Evolutionary conservation across 1,139 yeast genomes (phyloP), one percentile per base, ranked within the genome.

Genomic region (Yamadazyma friedrichii): DNA sequence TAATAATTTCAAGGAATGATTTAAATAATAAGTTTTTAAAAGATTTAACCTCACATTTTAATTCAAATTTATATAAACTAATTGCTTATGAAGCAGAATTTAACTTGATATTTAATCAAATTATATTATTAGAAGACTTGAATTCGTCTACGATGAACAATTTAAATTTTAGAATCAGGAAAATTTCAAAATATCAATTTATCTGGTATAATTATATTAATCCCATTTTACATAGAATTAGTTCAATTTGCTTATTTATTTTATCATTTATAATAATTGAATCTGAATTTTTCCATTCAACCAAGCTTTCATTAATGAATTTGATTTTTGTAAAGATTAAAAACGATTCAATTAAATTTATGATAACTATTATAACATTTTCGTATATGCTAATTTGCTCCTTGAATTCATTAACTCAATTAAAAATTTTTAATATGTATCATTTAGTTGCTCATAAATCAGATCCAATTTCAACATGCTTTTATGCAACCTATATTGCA

Each of bases 401-500:
- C 1, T 70, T 86, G 52, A 71, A 76, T 38, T 81, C 93, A 27
- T 69, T 88, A 44, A 78, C 91, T 9, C 75, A 79, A 42, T 70
- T 87, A 45, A 80, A 83, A 48, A 65, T 88, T 10, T 88, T 88
- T 70, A 84, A 84, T 56, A 74, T 83, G 61, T 88, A 87, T 56
- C 91, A 86, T 47, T 69, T 88, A 49, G 91, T 86, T 28, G 65
- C 74, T 2, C 76, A 72, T 28, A 76, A 82, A 42, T 82, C 93
- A 0, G 93, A 85, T 54, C 84, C 88, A 0, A 84, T 86, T 1
- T 81, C 88, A 25, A 74, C 85, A 28, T 72, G 88, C 35, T 88
- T 87, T 59, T 88, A 85, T 59, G 81, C 91, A 20, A 84, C 87
- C 54, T 88, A 88, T 54, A 81, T 87, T 27, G 87, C 93, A 41